Conservation (phyloP, 495 filamentous ascomycete species). For the Podospora fimiseda region DNA sequence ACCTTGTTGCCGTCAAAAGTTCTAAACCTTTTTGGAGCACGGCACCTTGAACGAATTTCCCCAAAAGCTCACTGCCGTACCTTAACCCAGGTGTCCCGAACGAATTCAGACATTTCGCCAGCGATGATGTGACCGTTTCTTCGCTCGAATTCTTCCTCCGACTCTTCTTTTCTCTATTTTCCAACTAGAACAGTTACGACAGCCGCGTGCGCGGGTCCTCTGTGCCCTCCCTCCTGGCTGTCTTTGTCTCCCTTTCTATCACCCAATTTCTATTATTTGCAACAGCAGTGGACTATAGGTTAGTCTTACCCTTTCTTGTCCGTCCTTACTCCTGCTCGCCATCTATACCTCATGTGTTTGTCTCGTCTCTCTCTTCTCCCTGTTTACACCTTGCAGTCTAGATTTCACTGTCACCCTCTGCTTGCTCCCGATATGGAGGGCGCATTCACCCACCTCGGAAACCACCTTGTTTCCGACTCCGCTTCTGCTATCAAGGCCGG, state of each 20-base stretch:
- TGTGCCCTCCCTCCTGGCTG: too few species aligned
- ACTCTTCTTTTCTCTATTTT: constrained; percentile 8
- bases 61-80: neutral
- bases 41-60: constrained; percentile 3
- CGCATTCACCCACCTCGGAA: constrained; percentile 79
- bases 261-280: constrained; percentile 6
- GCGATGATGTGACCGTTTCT: constrained; percentile 31
- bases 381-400: constrained; percentile 3
- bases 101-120: constrained; percentile 1
- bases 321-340: neutral
- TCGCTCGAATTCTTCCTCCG: constrained; percentile 10
- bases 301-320: constrained; percentile 6
- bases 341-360: neutral
- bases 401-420: constrained; percentile 12
- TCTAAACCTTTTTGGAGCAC: constrained; percentile 8
- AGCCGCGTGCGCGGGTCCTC: constrained; percentile 13
- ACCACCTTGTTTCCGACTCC: constrained; percentile 70
- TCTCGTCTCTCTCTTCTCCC: neutral
- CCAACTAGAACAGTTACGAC: constrained; percentile 6
- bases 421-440: constrained; percentile 57
- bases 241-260: constrained; percentile 1
- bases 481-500: constrained; percentile 67
- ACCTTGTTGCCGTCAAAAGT: constrained; percentile 20
- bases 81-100: constrained; percentile 6
- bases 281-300: constrained; percentile 13